Base-by-base conservation (phyloP, 495 filamentous ascomycete species). In the Aspergillus asperescens region DNA sequence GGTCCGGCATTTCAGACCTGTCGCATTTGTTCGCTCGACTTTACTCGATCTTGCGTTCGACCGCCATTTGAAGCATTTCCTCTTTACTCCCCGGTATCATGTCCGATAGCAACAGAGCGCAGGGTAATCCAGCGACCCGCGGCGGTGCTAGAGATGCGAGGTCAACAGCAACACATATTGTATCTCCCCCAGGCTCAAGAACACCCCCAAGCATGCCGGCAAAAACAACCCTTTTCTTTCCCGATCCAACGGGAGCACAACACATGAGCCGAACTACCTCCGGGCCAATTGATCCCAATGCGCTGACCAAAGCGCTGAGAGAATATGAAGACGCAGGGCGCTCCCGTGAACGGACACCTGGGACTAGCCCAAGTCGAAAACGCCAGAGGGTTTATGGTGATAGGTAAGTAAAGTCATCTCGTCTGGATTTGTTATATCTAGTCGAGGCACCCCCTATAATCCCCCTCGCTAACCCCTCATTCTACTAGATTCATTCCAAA, bases 401-500 rank as follows among this genome's bases (percentile, higher is more conserved):
- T 59, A 80, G 89, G 83, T 89, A 43, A 64, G 77, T 70, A 13
- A 43, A 9, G 8, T 41, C 46, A 55, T 66, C 58, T 38, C 25
- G 55, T 40, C 24, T 18, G 20, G 23, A 18, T 16, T 28, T 19
- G 34, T 45, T 54, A 38, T 20, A 32, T 28, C 4, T 9, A 7
- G 24, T 19, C 12, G 16, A 31, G 20, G 29, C 22, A 15, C 45
- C 12, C 12, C 28, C 27, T 40, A 35, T 29, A 23, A 20, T 27
- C 13, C 9, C 48, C 51, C 31, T 25, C 1, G 50, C 55, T 62
- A 43, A 38, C 5, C 38, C 37, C 12, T 20, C 27, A 15, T 31
- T 19, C 29, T 34, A 57, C 18, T 60, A 96, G 91, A 60, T 98
- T 98, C 62, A 97, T 98, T 56, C 94, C 94, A 25, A 90, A 93